Evolutionary conservation across 1,139 yeast species (phyloP), one percentile per base, ranked within the genome.

Genomic region (Yamadazyma blattariae): DNA sequence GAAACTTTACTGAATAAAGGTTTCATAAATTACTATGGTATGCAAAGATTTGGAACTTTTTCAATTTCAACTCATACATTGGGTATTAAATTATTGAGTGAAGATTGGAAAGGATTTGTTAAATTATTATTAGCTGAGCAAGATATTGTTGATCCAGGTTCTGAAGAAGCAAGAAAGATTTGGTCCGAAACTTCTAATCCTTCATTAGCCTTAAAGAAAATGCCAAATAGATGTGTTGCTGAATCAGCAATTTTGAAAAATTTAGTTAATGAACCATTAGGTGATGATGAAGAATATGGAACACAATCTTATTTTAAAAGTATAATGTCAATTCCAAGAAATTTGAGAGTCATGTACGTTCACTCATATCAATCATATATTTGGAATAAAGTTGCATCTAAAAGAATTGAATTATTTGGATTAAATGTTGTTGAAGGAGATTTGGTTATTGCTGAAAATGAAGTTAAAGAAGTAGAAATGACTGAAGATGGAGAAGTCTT

Each of bases 11-110:
- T 67, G 36, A 68, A 67, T 2, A 69, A 73, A 21, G 99, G 99
- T 0, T 92, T 87, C 48, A 83, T 92, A 47, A 92, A 92, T 57
- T 92, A 94, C 57, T 92, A 76, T 54, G 99, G 99, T 15, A 83
- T 92, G 94, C 99, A 92, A 66, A 69, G 99, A 54, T 92, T 92
- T 57, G 99, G 99, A 22, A 89, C 98, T 0, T 92, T 89, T 52
- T 85, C 96, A 7, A 71, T 88, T 20, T 87, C 97, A 1, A 90
- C 98, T 0, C 97, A 92, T 59, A 76, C 73, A 23, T 71, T 89
- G 35, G 99, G 99, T 33, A 77, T 77, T 41, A 74, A 74, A 41
- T 67, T 92, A 22, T 65, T 92, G 34, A 71, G 77, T 35, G 79
- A 77, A 28, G 80, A 90, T 38, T 92, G 95, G 90, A 76, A 82